Evolutionary conservation across 495 filamentous ascomycete genomes (phyloP).

Genomic region (Hypoxylon trugodes): DNA sequence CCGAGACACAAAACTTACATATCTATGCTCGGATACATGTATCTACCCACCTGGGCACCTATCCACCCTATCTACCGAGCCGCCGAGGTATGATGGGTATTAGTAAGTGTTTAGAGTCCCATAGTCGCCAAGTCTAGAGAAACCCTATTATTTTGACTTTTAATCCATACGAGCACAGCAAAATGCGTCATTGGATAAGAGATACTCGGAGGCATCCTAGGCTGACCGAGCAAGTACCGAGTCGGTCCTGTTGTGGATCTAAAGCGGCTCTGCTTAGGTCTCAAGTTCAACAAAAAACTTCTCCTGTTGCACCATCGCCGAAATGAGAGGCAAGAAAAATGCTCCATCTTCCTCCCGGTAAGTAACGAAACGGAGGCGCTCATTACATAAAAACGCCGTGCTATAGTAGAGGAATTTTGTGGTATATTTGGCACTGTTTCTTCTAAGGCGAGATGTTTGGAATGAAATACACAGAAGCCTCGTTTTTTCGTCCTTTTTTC

Average conservation of each 20-base stretch:
- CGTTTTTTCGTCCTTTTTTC: not conserved
- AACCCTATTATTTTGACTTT: not conserved
- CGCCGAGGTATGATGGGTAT: not conserved
- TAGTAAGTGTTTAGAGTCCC: not conserved
- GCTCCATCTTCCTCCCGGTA: not conserved
- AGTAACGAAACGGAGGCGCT: slow-evolving; percentile 10
- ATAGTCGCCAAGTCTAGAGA: not conserved
- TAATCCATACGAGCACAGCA: slow-evolving; percentile 16
- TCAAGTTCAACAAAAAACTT: slow-evolving; percentile 21
- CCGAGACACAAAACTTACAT: too few relatives aligned
- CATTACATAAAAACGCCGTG: slow-evolving; percentile 13
- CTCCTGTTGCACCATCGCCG: slow-evolving; percentile 8
- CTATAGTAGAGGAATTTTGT: not conserved
- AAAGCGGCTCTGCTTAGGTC: slow-evolving; percentile 40
- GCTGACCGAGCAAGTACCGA: slow-evolving; percentile 40
- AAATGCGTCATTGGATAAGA: slow-evolving; percentile 26
- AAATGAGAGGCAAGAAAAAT: slow-evolving; percentile 7
- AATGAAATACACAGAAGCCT: slow-evolving; percentile 1
- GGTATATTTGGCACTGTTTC: not conserved
- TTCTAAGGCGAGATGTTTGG: not conserved
- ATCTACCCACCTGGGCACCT: too few relatives aligned
- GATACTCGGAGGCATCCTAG: slow-evolving; percentile 13
- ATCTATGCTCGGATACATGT: too few relatives aligned
- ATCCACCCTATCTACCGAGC: not conserved
- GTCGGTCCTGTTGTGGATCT: slow-evolving; percentile 41